Percentiles rank a stretch among this genome's conserved stretches.
These are phyloP conservation scores for Aspergillus sp. DNA, from an alignment of 2,329 filamentous ascomycete genomes.

Conservation along the genomic window DNA sequence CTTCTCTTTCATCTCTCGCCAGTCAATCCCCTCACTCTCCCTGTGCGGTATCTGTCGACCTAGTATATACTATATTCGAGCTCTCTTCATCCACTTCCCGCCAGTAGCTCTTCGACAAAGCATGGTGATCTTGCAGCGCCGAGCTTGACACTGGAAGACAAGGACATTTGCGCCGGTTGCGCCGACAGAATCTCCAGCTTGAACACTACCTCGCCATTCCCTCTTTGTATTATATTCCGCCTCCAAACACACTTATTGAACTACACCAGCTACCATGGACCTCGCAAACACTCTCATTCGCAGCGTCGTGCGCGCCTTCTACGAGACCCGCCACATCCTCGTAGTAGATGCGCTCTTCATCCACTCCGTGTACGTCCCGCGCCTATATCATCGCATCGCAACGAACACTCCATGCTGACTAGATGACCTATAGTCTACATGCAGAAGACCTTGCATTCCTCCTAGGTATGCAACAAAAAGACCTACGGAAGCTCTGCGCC, in stretches of 20 bases:
- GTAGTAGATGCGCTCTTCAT: conserved; percentile 78
- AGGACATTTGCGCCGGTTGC: not conserved
- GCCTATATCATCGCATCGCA: not conserved
- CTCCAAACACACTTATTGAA: not conserved
- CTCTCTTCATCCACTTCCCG: too few relatives aligned
- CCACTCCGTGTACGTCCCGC: conserved; percentile 63
- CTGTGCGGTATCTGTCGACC: too few relatives aligned
- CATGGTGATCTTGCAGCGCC: not conserved
- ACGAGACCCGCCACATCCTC: conserved; percentile 79
- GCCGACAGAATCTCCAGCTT: not conserved
- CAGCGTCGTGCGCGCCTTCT: conserved; percentile 83
- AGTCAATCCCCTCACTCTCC: not conserved
- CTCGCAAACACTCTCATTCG: conserved; percentile 78
- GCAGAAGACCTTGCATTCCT: conserved; percentile 86
- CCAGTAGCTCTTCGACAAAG: not conserved
- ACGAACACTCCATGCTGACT: not conserved
- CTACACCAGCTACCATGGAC: conserved; percentile 52
- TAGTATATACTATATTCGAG: too few relatives aligned
- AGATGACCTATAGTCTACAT: conserved; percentile 59
- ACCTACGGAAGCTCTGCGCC: conserved; percentile 85
- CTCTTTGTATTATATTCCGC: not conserved
- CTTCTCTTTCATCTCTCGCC: not conserved
- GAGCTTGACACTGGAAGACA: not conserved
- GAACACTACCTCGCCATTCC: not conserved
- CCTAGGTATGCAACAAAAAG: conserved; percentile 86